Evolutionary conservation across 1,284 basidiomycete genomes (phyloP).

Genomic region (Fomitopsis schrenkii): DNA sequence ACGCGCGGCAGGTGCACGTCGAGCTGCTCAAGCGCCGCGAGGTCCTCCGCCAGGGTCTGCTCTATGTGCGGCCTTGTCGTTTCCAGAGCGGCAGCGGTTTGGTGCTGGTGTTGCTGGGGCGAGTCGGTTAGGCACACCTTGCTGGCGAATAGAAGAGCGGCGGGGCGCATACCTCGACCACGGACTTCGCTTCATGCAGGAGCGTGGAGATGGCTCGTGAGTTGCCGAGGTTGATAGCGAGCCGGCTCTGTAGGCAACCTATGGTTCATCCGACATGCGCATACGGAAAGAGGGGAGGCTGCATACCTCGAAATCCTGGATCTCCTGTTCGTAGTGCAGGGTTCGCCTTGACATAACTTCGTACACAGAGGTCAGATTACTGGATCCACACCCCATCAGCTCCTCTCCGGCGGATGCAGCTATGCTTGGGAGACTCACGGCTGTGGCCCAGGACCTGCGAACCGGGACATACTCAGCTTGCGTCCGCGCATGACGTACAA

Average conservation of each 20-base stretch:
- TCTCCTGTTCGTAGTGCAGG: slow-evolving; percentile 51
- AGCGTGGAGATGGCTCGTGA: slow-evolving; percentile 66
- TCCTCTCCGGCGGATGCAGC: not conserved
- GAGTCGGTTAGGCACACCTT: not conserved
- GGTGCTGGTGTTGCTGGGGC: not conserved
- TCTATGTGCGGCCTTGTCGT: not conserved
- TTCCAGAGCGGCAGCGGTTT: not conserved
- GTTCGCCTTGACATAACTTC: slow-evolving; percentile 39
- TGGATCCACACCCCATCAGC: not conserved
- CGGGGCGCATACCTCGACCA: slow-evolving; percentile 46
- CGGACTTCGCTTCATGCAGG: slow-evolving; percentile 55
- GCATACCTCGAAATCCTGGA: slow-evolving; percentile 67
- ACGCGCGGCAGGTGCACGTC: not conserved
- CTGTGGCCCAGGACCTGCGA: not conserved
- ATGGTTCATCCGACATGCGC: not conserved
- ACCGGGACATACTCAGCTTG: not conserved
- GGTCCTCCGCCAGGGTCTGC: not conserved
- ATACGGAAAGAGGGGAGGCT: not conserved
- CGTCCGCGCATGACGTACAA: too few species aligned
- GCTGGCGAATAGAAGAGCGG: not conserved
- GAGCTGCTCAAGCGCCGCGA: not conserved
- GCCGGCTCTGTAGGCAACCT: slow-evolving; percentile 40
- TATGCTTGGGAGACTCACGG: not conserved
- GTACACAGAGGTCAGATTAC: not conserved
- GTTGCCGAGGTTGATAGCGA: slow-evolving; percentile 65